These are phyloP conservation scores for Astrocystis sublimbata DNA, from an alignment of 495 filamentous ascomycete genomes.

Conservation along the genomic window DNA sequence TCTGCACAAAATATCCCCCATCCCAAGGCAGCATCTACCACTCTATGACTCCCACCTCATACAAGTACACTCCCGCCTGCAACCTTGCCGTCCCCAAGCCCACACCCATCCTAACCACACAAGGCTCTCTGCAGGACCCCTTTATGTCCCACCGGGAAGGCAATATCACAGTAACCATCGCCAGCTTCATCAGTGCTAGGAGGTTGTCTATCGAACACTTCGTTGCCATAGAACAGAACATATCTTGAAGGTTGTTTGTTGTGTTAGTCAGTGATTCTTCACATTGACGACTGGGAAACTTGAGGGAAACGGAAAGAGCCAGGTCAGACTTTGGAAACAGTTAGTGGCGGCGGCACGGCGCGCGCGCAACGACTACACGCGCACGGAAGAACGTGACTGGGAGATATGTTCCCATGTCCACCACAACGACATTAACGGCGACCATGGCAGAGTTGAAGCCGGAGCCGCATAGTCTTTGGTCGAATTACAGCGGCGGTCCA, in stretches of 20 bases:
- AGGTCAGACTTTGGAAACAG: slow-evolving; percentile 8
- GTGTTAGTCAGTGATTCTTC: background rate
- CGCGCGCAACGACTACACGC: slow-evolving; percentile 19
- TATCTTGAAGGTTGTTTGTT: background rate
- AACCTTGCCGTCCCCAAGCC: slow-evolving; percentile 42
- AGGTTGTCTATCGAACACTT: slow-evolving; percentile 2
- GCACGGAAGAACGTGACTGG: slow-evolving; percentile 21
- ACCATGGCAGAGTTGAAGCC: slow-evolving; percentile 58
- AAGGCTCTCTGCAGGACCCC: slow-evolving; percentile 32
- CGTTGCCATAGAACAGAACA: background rate
- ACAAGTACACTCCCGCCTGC: slow-evolving; percentile 52
- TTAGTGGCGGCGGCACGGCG: slow-evolving; percentile 28
- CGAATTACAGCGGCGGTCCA: slow-evolving; percentile 51
- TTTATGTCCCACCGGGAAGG: slow-evolving; percentile 20
- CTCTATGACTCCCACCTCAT: slow-evolving; percentile 45
- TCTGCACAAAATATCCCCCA: slow-evolving; percentile 52
- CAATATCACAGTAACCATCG: slow-evolving; percentile 7
- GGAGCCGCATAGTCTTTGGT: slow-evolving; percentile 54
- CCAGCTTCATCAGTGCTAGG: slow-evolving; percentile 1
- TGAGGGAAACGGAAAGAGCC: background rate
- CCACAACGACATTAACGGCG: slow-evolving; percentile 55
- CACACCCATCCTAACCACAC: slow-evolving; percentile 44
- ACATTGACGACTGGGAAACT: slow-evolving; percentile 7
- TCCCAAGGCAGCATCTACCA: slow-evolving; percentile 44
- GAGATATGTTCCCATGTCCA: slow-evolving; percentile 53